These are phyloP conservation scores for Tagetes patula DNA, from an alignment of 129 eudicot species.

Conservation along the genomic window DNA sequence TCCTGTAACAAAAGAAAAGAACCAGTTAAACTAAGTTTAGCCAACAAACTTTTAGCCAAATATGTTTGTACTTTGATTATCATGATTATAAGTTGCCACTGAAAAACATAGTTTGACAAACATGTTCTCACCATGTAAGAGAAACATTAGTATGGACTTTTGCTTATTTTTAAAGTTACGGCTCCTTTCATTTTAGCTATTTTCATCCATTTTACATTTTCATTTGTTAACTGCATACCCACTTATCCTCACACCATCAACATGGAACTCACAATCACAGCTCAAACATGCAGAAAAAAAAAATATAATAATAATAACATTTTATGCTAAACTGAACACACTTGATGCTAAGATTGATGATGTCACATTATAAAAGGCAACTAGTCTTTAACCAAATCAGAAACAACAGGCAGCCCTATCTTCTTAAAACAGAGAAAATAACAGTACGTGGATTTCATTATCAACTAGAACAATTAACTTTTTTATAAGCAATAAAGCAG, in stretches of 20 bases:
- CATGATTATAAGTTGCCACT: conserved; percentile 8
- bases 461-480: conserved; percentile 2
- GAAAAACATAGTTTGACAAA: conserved; percentile 1
- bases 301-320: not conserved
- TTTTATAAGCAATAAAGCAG: conserved; percentile 20
- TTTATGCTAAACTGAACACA: conserved; percentile 8
- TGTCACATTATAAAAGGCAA: conserved; percentile 13
- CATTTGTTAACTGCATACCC: not conserved
- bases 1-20: not conserved
- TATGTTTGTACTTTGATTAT: not conserved
- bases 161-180: not conserved
- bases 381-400: conserved; percentile 18
- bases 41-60: not conserved
- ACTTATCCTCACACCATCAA: not conserved
- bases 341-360: conserved; percentile 15
- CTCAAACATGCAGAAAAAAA: not conserved
- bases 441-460: not conserved
- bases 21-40: conserved; percentile 1
- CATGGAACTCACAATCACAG: not conserved
- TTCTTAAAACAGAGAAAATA: conserved; percentile 2
- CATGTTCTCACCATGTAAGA: conserved; percentile 19
- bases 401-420: conserved; percentile 16
- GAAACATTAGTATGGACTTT: conserved; percentile 14
- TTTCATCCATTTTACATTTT: not conserved
- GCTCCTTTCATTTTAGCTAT: not conserved